These are phyloP conservation scores for Yamadazyma atlantica DNA, from an alignment of 1,139 yeast genomes.

Conservation along the genomic window DNA sequence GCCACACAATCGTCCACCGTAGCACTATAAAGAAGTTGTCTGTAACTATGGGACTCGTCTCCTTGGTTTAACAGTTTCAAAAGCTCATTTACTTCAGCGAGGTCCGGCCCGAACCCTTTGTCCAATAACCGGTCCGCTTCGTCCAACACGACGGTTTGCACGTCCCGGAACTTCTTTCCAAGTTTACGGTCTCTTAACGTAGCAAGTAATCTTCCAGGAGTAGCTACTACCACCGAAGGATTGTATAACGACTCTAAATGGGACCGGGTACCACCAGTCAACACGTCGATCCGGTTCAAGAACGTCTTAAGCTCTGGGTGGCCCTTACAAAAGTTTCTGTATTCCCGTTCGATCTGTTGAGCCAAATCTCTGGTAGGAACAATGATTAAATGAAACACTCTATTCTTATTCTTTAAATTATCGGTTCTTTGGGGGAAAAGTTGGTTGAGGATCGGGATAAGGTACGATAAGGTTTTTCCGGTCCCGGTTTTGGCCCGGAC, in stretches of 20 bases:
- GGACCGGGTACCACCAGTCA: conserved; percentile 42
- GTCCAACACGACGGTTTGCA: conserved; percentile 73
- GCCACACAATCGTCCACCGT: conserved; percentile 73
- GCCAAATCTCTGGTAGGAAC: conserved; percentile 96
- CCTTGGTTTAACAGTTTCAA: conserved; percentile 31
- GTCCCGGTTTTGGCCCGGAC: conserved; percentile 95
- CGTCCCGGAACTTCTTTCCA: conserved; percentile 47
- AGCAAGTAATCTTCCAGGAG: conserved; percentile 86
- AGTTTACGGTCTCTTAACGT: conserved; percentile 48
- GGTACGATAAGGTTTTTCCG: conserved; percentile 89
- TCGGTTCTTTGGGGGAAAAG: conserved; percentile 13
- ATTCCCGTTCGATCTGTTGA: conserved; percentile 73
- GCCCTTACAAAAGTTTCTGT: conserved; percentile 20
- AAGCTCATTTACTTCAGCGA: conserved; percentile 53
- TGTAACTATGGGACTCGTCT: conserved; percentile 35
- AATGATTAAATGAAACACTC: conserved; percentile 62
- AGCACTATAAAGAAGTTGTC: conserved; percentile 82
- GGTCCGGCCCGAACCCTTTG: conserved; percentile 69
- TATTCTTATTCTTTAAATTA: conserved; percentile 22
- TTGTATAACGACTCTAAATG: conserved; percentile 19
- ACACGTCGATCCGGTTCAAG: conserved; percentile 20
- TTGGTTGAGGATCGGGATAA: conserved; percentile 65
- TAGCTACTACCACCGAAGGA: conserved; percentile 68
- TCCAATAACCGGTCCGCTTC: conserved; percentile 87
- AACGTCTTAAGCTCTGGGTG: conserved; percentile 28